Percentiles rank a stretch among this genome's conserved stretches.
These are phyloP conservation scores for Cladosporium sp. DNA, from an alignment of 2,329 filamentous ascomycete species.

Conservation along the genomic window DNA sequence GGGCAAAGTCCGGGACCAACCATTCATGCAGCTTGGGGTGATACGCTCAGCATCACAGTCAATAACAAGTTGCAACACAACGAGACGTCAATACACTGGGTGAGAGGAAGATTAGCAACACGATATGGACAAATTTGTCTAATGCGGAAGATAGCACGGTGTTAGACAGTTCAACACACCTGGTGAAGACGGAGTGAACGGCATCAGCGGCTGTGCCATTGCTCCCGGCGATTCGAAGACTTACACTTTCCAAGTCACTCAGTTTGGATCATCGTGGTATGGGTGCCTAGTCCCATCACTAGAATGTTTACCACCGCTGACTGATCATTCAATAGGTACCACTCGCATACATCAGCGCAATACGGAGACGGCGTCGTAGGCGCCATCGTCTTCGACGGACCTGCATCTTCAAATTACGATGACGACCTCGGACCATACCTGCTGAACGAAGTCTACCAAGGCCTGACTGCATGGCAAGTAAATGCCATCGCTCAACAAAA, in stretches of 20 bases:
- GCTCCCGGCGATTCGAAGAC: slow-evolving; percentile 52
- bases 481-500: slow-evolving; percentile 35
- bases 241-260: slow-evolving; percentile 57
- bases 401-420: slow-evolving; percentile 44
- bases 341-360: slow-evolving; percentile 45
- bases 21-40: slow-evolving; percentile 55
- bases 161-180: slow-evolving; percentile 57
- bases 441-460: slow-evolving; percentile 36
- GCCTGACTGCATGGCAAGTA: slow-evolving; percentile 29
- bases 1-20: slow-evolving; percentile 63
- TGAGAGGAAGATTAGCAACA: background rate
- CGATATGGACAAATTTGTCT: background rate
- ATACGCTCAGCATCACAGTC: slow-evolving; percentile 53
- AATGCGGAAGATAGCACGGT: slow-evolving; percentile 56
- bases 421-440: slow-evolving; percentile 34
- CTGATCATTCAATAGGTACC: slow-evolving; percentile 31
- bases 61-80: slow-evolving; percentile 55
- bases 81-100: slow-evolving; percentile 44
- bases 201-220: slow-evolving; percentile 48
- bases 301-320: background rate
- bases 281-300: too few species aligned
- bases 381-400: slow-evolving; percentile 44
- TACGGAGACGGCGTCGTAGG: slow-evolving; percentile 47
- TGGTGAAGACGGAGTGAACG: slow-evolving; percentile 57
- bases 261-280: slow-evolving; percentile 44